Percentiles rank a stretch among this genome's conserved stretches.
Conservation (phyloP, 176 grass and related monocot genomes). For the Avena sativa region DNA sequence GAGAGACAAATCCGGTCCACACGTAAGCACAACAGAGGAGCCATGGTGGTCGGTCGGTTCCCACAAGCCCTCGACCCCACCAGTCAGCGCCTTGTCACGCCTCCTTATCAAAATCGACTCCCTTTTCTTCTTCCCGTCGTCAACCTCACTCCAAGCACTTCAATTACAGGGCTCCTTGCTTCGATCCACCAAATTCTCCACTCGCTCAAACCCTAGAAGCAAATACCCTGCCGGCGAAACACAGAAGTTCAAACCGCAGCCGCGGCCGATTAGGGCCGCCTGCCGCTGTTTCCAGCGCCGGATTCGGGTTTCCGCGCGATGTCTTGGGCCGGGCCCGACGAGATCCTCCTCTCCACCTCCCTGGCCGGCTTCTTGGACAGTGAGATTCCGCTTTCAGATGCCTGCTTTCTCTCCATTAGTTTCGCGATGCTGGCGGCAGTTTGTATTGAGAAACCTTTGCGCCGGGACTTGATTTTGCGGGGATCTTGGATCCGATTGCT, state of each 20-base stretch:
- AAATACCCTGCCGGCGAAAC: background rate
- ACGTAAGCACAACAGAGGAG: background rate
- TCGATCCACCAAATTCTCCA: slow-evolving; percentile 27
- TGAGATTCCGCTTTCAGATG: slow-evolving; percentile 30
- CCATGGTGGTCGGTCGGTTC: background rate
- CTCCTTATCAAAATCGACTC: slow-evolving; percentile 17
- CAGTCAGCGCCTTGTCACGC: slow-evolving; percentile 7
- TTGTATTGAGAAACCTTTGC: background rate
- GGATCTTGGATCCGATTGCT: slow-evolving; percentile 38
- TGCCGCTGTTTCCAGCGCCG: slow-evolving; percentile 7
- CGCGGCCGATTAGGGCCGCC: background rate
- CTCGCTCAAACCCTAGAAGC: slow-evolving; percentile 45
- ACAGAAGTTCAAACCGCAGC: background rate
- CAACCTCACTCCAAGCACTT: background rate
- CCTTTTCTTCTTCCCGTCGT: background rate
- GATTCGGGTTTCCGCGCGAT: slow-evolving; percentile 49
- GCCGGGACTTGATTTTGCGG: slow-evolving; percentile 31
- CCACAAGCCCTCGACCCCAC: slow-evolving; percentile 1
- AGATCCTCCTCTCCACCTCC: slow-evolving; percentile 65
- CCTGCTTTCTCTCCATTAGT: background rate
- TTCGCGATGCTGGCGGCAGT: background rate
- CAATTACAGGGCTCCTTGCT: slow-evolving; percentile 9
- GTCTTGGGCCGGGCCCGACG: slow-evolving; percentile 63
- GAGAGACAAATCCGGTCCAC: background rate
- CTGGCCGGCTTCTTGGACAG: slow-evolving; percentile 64